These are phyloP conservation scores for Coniferiporia weirii DNA, from an alignment of 1,284 basidiomycete genomes.

Conservation along the genomic window DNA sequence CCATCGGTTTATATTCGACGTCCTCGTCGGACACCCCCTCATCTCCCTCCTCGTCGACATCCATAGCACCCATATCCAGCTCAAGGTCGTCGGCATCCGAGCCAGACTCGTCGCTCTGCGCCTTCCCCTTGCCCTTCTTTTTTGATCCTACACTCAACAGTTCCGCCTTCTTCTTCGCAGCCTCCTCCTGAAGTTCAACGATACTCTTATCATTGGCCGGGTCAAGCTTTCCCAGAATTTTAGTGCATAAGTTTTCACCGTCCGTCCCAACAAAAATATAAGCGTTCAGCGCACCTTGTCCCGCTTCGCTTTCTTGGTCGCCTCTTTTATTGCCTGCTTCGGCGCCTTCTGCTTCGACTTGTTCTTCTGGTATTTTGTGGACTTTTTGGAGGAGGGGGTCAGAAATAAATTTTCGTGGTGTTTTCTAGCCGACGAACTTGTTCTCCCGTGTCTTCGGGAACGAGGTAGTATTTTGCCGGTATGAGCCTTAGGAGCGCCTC, in stretches of 20 bases:
- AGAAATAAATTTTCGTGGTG: neutral
- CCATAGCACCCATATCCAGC: conserved; percentile 27
- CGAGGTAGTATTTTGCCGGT: conserved; percentile 83
- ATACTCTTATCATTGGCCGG: conserved; percentile 84
- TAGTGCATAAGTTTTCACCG: neutral
- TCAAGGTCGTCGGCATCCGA: conserved; percentile 1
- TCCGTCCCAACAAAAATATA: neutral
- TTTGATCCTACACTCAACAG: conserved; percentile 28
- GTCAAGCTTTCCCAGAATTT: conserved; percentile 59
- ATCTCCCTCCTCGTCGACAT: conserved; percentile 27
- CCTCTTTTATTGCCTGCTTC: conserved; percentile 83
- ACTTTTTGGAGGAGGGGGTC: neutral
- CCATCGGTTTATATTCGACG: conserved; percentile 56
- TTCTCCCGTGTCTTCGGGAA: conserved; percentile 63
- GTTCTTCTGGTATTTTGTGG: conserved; percentile 82
- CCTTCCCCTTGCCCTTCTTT: conserved; percentile 33
- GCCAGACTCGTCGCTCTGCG: conserved; percentile 28
- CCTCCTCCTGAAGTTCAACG: conserved; percentile 67
- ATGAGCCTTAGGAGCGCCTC: conserved; percentile 78
- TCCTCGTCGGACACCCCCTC: conserved; percentile 24
- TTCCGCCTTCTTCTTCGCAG: conserved; percentile 49
- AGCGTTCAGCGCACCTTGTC: conserved; percentile 59
- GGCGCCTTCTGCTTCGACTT: conserved; percentile 79
- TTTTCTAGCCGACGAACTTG: conserved; percentile 38
- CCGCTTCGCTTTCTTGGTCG: conserved; percentile 76